Base-by-base conservation (phyloP, 352 stramenopile species). In the Plasmopara muralis region DNA sequence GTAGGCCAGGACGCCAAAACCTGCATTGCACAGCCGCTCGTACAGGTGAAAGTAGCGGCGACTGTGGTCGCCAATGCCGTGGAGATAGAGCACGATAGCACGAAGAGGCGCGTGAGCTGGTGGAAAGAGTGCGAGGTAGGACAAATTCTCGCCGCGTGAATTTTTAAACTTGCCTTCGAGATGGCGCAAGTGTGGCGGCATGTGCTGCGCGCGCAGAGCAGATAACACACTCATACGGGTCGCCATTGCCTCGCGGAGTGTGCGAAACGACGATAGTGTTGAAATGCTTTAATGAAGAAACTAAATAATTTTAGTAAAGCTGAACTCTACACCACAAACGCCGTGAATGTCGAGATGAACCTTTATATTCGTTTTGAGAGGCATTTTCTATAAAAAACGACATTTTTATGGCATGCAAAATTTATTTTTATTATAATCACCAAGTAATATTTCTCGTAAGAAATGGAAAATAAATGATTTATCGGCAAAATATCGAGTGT, bases 21-120 rank as follows among this genome's bases (percentile, higher is more conserved):
- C 62, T n/a, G 41, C 33, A 28, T 46, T 45, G 43, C 68, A 72
- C 12, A 83, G 54, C 6, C 53, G 62, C 52, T 70, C 67, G 47
- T 73, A 80, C 12, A 81, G 47, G 47, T 70, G 44, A 55, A 62
- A 73, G 53, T 77, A 81, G 25, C 72, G 64, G 30, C 59, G 56
- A 9, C 51, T 61, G 55, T 83, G 70, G 53, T 79, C 70, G 25
- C 61, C 64, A 45, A 83, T 64, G 29, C 70, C 72, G 44, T 83
- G 72, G 31, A 83, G 54, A 39, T 70, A 81, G n/a, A 78, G 18
- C n/a, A 81, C 59, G 6, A 83, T 50, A 9, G 59, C 70, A 29
- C 70, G 72, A 34, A 80, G 20, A 34, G 56, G 47, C 3, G 50
- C 42, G 0, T 31, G 15, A 5, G 29, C 8, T 1, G 52, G 18